A percentile compares a stretch with the other conserved stretches of the same genome.
Evolutionary conservation across 2,329 filamentous ascomycete genomes (phyloP).

Genomic region (Fusarium subglutinans): DNA sequence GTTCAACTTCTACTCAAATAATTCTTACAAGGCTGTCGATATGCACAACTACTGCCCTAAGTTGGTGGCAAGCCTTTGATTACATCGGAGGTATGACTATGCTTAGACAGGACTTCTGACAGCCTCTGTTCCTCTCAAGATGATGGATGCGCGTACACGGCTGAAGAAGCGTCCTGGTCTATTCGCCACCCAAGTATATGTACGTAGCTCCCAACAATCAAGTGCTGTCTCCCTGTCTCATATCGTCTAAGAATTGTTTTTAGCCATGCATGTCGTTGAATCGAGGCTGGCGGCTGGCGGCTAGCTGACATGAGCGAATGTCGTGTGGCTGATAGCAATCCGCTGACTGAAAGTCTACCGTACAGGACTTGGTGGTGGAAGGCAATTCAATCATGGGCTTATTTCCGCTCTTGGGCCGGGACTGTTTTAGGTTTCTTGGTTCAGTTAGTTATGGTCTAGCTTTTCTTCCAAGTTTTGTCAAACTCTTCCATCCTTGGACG

Average conservation of each 20-base stretch:
- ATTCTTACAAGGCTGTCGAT: not conserved
- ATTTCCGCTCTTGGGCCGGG: constrained; percentile 15
- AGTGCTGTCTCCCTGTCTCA: not conserved
- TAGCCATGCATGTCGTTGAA: constrained; percentile 5
- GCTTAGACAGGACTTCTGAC: not conserved
- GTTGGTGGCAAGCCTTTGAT: not conserved
- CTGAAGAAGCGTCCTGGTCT: not conserved
- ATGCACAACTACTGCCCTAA: not conserved
- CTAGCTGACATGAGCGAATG: constrained; percentile 1
- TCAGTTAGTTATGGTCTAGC: constrained; percentile 2
- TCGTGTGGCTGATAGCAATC: not conserved
- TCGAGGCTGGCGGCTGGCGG: constrained; percentile 1
- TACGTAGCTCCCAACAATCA: not conserved
- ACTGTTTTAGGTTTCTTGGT: not conserved
- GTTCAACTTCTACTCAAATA: not conserved
- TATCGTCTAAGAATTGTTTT: not conserved
- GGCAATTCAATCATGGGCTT: not conserved
- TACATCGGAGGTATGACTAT: not conserved
- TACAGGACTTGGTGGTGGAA: not conserved
- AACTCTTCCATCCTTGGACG: not conserved
- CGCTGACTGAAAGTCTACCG: not conserved
- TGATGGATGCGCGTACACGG: not conserved
- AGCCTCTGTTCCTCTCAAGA: not conserved
- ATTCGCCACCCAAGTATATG: constrained; percentile 19
- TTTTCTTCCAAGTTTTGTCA: not conserved